Percentiles rank a stretch among this genome's conserved stretches.
phyloP scores from a whole-genome alignment of 2,329 filamentous ascomycete species.

The Clonostachys rhizophaga region DNA sequence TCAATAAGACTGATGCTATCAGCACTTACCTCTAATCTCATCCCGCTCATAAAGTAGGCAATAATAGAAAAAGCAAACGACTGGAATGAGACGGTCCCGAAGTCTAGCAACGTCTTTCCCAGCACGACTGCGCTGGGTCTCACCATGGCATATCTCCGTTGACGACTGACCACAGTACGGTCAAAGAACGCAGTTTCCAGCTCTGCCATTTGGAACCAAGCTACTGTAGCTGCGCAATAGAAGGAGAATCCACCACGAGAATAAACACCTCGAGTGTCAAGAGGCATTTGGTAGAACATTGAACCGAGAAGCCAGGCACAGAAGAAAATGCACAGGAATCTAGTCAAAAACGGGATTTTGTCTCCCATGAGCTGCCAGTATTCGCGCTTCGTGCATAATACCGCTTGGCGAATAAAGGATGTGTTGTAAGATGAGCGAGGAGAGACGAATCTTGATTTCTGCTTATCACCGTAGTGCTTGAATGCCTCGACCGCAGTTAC shows the following conservation, averaged over 20 bases:
- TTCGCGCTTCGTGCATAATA: slow-evolving; percentile 62
- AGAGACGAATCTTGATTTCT: slow-evolving; percentile 61
- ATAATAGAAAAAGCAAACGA: slow-evolving; percentile 34
- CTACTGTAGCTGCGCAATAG: slow-evolving; percentile 55
- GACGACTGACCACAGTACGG: slow-evolving; percentile 27
- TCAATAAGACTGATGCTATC: not conserved
- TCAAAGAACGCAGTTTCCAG: slow-evolving; percentile 39
- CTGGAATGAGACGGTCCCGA: slow-evolving; percentile 31
- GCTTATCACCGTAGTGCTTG: not conserved
- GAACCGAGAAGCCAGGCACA: slow-evolving; percentile 58
- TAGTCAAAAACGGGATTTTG: slow-evolving; percentile 65
- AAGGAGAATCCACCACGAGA: slow-evolving; percentile 53
- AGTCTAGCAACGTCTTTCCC: slow-evolving; percentile 26
- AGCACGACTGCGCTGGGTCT: slow-evolving; percentile 21
- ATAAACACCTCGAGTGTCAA: slow-evolving; percentile 46
- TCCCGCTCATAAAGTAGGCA: slow-evolving; percentile 38
- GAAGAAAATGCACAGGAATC: slow-evolving; percentile 41
- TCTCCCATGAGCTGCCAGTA: slow-evolving; percentile 73
- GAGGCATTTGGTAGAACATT: slow-evolving; percentile 49
- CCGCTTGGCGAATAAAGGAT: slow-evolving; percentile 63
- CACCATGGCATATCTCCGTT: slow-evolving; percentile 24
- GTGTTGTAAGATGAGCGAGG: slow-evolving; percentile 69
- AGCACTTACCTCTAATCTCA: not conserved
- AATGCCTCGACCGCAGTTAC: not conserved
- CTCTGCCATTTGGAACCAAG: slow-evolving; percentile 52